Base-by-base conservation (phyloP, 2,329 filamentous ascomycete species). In the Spiromastix sp. region DNA sequence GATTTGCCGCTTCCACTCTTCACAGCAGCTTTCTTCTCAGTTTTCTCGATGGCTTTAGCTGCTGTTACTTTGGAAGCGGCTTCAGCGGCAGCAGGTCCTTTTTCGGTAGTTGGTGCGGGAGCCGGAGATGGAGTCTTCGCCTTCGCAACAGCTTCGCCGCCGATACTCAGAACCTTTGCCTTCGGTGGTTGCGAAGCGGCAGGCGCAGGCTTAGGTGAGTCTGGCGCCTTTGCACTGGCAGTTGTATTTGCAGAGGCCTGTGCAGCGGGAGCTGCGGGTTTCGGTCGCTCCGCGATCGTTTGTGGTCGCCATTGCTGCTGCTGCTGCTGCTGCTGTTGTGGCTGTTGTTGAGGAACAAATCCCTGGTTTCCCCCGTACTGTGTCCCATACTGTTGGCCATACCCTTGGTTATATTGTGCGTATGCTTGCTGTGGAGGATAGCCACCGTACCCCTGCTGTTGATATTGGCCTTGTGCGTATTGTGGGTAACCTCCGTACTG, bases 21-120 rank as follows among this genome's bases (percentile, higher is more conserved):
- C 33, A 66, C 58, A 21, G 65, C 55, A 6, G 73, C 66, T 36
- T 74, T 70, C 56, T 87, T 80, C 36, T 86, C 84, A 0, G 83
- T 81, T 71, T 94, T 94, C 54, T 93, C 85, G 43, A 95, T 85
- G 7, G 89, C 87, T 64, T 95, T 95, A 33, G 77, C 68, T 4
- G 87, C 89, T 2, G 81, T 69, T n/a, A 82, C 79, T 64, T 95
- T 95, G 42, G 86, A 72, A 19, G 85, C 46, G 18, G 81, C 80
- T 45, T 83, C 80, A 2, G 77, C 61, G 24, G 60, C 82, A 5
- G 54, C 58, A 35, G 60, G 19, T 11, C 59, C 57, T 42, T 72
- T 62, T 16, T 66, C 46, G 20, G 63, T 53, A 24, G 63, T 55
- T 12, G 61, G 45, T 10, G 55, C 48, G 19, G 55, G 40, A 4